Evolutionary conservation across 305 asterid genomes (phyloP).

Genomic region (Fraxinus paxiana): DNA sequence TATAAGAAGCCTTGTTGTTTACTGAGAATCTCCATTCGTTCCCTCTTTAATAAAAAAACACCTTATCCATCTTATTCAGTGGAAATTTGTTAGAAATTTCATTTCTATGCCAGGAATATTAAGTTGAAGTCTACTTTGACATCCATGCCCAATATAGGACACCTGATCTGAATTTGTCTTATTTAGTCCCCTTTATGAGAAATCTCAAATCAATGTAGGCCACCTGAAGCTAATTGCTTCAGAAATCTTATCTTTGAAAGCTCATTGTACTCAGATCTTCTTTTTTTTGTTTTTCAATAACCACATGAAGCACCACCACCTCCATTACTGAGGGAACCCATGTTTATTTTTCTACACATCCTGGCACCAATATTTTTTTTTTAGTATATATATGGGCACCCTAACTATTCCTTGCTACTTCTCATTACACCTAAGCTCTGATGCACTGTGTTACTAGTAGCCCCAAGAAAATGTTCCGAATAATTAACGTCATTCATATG

Average conservation of each 20-base stretch:
- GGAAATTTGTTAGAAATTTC: not conserved
- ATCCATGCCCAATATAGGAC: not conserved
- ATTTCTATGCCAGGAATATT: not conserved
- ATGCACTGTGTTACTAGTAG: not conserved
- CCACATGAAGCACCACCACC: not conserved
- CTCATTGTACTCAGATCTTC: not conserved
- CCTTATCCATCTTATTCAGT: not conserved
- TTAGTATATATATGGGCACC: not conserved
- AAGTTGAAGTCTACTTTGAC: conserved; percentile 8
- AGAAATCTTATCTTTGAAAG: not conserved
- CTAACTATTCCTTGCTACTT: not conserved
- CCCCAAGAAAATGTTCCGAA: not conserved
- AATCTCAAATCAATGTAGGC: not conserved
- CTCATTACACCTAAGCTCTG: not conserved
- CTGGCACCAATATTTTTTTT: not conserved
- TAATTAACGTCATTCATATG: not conserved
- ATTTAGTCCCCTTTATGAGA: not conserved
- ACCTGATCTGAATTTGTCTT: not conserved
- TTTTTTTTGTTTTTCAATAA: not conserved
- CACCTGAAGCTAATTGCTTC: not conserved
- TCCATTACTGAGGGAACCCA: not conserved
- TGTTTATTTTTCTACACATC: not conserved
- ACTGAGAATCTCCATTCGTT: conserved; percentile 16
- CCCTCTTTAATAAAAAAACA: conserved; percentile 1
- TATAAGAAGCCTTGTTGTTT: conserved; percentile 25